These are phyloP conservation scores for Citrullus mucosospermus DNA, from an alignment of 306 rosid genomes.

Conservation along the genomic window DNA sequence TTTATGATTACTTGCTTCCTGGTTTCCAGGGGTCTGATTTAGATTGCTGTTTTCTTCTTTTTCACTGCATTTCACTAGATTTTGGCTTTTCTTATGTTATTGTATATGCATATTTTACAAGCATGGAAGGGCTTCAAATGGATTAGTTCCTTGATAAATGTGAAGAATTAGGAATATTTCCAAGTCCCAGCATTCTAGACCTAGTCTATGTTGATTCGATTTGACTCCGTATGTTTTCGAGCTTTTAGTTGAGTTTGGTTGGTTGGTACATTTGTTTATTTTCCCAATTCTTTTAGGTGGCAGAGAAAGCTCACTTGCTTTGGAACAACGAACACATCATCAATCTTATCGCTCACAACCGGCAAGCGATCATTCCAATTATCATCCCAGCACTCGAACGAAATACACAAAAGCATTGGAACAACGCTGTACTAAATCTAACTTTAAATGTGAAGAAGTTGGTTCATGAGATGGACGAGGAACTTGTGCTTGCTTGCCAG, in stretches of 20 bases:
- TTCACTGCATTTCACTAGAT: background rate
- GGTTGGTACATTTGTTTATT: background rate
- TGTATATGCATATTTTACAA: background rate
- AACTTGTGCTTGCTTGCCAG: constrained; percentile 65
- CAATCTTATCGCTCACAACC: constrained; percentile 64
- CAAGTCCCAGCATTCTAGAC: background rate
- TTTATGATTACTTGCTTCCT: background rate
- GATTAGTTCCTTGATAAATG: background rate
- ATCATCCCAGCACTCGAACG: constrained; percentile 78
- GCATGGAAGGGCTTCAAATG: background rate
- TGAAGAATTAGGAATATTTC: background rate
- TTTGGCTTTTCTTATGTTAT: background rate
- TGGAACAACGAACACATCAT: constrained; percentile 92
- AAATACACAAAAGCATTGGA: constrained; percentile 81
- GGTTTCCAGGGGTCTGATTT: background rate
- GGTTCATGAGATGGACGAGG: constrained; percentile 80
- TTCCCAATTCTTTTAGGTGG: constrained; percentile 49
- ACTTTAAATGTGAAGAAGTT: constrained; percentile 68
- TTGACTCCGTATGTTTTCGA: background rate
- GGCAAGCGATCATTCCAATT: constrained; percentile 70
- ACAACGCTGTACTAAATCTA: constrained; percentile 85
- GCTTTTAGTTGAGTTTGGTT: background rate
- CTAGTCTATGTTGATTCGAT: background rate
- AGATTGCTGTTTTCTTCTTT: background rate
- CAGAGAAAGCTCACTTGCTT: constrained; percentile 86